Evolutionary conservation across 768 basidiomycete species (phyloP).

Genomic region (Lactifluus rugatus): DNA sequence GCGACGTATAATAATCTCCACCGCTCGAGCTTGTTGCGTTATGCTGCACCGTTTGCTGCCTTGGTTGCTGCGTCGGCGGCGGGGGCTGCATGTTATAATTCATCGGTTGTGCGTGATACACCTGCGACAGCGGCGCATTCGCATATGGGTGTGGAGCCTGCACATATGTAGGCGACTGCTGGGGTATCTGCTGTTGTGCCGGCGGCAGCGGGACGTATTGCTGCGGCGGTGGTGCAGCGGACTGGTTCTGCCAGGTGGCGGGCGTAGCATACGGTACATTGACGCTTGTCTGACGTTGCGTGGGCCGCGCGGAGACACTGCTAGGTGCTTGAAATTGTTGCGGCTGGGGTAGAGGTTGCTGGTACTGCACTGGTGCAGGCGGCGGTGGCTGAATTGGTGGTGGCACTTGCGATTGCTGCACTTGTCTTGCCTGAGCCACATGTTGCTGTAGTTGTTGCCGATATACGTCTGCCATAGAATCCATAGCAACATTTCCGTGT

Average conservation of each 20-base stretch:
- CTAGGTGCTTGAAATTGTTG: slow-evolving; percentile 18
- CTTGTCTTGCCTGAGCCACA: slow-evolving; percentile 16
- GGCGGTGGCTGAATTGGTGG: slow-evolving; percentile 35
- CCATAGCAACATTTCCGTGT: slow-evolving; percentile 69
- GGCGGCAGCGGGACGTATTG: slow-evolving; percentile 16
- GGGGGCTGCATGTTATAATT: slow-evolving; percentile 6
- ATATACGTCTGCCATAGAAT: slow-evolving; percentile 57
- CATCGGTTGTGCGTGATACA: neutral
- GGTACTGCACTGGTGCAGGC: slow-evolving; percentile 26
- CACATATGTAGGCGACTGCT: slow-evolving; percentile 8
- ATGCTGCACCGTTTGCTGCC: slow-evolving; percentile 11
- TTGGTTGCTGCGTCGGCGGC: slow-evolving; percentile 23
- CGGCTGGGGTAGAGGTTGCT: slow-evolving; percentile 31
- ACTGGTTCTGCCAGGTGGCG: neutral
- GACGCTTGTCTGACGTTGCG: slow-evolving; percentile 14
- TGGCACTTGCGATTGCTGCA: slow-evolving; percentile 17
- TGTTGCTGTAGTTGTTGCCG: slow-evolving; percentile 25
- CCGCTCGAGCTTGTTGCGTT: neutral
- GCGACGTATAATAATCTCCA: slow-evolving; percentile 11
- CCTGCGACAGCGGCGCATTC: slow-evolving; percentile 13
- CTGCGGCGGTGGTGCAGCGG: slow-evolving; percentile 3
- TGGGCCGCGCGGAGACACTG: neutral
- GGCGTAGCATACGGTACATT: slow-evolving; percentile 4
- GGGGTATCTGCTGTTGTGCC: slow-evolving; percentile 14
- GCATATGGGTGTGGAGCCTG: slow-evolving; percentile 16